Evolutionary conservation across 352 stramenopile species (phyloP).

Genomic region (Phytophthora crassamura): DNA sequence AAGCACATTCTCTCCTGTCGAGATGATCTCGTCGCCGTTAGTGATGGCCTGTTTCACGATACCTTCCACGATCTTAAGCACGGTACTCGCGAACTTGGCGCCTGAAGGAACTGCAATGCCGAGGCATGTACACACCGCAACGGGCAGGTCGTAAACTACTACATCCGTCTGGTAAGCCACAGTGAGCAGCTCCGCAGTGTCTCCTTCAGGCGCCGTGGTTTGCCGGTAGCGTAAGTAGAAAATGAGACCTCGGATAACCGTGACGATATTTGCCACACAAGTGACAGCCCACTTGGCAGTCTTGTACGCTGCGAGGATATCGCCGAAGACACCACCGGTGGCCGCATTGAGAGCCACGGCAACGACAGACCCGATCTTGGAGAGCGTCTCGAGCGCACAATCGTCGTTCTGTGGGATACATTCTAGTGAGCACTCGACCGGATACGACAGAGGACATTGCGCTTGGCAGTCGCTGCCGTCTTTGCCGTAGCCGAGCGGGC

Average conservation of each 20-base stretch:
- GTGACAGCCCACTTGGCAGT: conserved; percentile 35
- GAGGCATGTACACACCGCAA: conserved; percentile 28
- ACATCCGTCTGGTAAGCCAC: conserved; percentile 31
- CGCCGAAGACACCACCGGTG: conserved; percentile 31
- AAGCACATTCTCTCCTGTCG: conserved; percentile 31
- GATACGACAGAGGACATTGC: conserved; percentile 44
- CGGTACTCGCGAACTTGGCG: conserved; percentile 14
- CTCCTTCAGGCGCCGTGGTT: conserved; percentile 26
- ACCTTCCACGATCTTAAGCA: conserved; percentile 33
- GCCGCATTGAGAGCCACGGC: conserved; percentile 33
- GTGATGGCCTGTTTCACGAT: conserved; percentile 39
- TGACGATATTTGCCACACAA: conserved; percentile 30
- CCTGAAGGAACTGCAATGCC: conserved; percentile 16
- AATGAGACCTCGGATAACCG: conserved; percentile 24
- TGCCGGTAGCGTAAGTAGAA: conserved; percentile 32
- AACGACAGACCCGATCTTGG: conserved; percentile 36
- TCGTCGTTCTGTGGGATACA: conserved; percentile 54
- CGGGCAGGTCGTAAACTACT: conserved; percentile 24
- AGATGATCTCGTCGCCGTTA: conserved; percentile 34
- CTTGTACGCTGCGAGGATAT: conserved; percentile 29
- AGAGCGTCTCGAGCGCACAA: conserved; percentile 28
- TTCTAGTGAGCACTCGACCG: conserved; percentile 38
- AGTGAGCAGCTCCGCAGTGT: conserved; percentile 25
- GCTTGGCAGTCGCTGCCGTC: conserved; percentile 28
- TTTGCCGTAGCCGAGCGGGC: conserved; percentile 32